A percentile compares a stretch with the other conserved stretches of the same genome.
These are phyloP conservation scores for Pulveroboletus ravenelii DNA, from an alignment of 768 basidiomycete species.

Conservation along the genomic window DNA sequence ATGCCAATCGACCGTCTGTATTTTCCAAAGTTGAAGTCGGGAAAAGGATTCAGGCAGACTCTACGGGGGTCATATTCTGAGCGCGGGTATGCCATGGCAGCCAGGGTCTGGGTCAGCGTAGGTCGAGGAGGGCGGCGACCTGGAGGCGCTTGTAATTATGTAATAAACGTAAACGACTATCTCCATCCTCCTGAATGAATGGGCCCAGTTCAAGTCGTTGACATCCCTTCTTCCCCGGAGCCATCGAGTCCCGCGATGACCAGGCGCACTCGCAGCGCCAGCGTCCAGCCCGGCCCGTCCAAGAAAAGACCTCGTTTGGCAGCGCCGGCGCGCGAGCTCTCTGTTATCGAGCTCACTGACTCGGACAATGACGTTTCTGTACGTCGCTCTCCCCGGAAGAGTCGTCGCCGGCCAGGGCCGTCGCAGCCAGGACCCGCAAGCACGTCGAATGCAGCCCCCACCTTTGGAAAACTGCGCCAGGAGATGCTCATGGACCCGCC, in stretches of 20 bases:
- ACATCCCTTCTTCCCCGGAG: slow-evolving; percentile 27
- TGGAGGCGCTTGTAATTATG: slow-evolving; percentile 6
- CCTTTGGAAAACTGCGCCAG: slow-evolving; percentile 14
- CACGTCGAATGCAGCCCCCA: background rate
- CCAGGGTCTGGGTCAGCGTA: background rate
- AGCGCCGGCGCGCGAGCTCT: slow-evolving; percentile 1
- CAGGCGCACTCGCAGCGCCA: slow-evolving; percentile 19
- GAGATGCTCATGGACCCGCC: slow-evolving; percentile 6
- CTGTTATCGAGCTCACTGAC: slow-evolving; percentile 47
- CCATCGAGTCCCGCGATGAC: slow-evolving; percentile 6
- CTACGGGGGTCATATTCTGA: slow-evolving; percentile 80
- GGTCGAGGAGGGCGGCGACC: background rate
- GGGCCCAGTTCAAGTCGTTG: slow-evolving; percentile 22
- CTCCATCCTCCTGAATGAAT: background rate
- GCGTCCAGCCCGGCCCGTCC: slow-evolving; percentile 15
- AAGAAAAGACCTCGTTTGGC: slow-evolving; percentile 12
- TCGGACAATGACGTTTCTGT: slow-evolving; percentile 37
- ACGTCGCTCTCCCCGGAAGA: slow-evolving; percentile 2
- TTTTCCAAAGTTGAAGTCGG: slow-evolving; percentile 66
- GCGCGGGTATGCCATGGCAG: slow-evolving; percentile 50
- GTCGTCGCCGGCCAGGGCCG: background rate
- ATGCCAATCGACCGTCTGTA: slow-evolving; percentile 82
- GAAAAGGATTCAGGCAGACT: slow-evolving; percentile 85
- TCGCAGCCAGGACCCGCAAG: slow-evolving; percentile 8
- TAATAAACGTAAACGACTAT: slow-evolving; percentile 7